Evolutionary conservation across 1,284 basidiomycete species (phyloP).

Genomic region (Naganishia albida): DNA sequence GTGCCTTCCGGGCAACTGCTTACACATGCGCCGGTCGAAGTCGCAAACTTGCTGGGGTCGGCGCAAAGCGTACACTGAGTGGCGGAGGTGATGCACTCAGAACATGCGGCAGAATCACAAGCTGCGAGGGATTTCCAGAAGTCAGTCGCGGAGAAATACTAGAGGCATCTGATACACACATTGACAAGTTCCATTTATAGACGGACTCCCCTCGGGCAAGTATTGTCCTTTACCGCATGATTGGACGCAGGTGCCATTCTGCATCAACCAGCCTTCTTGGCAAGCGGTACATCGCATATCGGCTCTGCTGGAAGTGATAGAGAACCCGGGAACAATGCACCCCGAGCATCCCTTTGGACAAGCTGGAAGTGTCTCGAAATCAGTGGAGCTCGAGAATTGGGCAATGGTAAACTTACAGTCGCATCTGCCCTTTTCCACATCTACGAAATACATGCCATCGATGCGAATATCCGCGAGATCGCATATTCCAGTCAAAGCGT

Average conservation of each 20-base stretch:
- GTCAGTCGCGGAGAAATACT: conserved; percentile 1
- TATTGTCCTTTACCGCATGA: conserved; percentile 48
- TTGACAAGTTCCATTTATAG: conserved; percentile 48
- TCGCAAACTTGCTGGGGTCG: conserved; percentile 37
- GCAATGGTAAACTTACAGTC: conserved; percentile 48
- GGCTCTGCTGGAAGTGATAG: conserved; percentile 37
- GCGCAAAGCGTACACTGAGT: conserved; percentile 49
- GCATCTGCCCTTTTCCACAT: conserved; percentile 49
- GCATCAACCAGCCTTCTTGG: conserved; percentile 53
- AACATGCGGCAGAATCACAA: conserved; percentile 50
- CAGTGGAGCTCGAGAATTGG: neutral
- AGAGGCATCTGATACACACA: conserved; percentile 41
- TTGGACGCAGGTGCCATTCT: conserved; percentile 46
- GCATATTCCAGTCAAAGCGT: conserved; percentile 49
- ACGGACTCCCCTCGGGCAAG: conserved; percentile 37
- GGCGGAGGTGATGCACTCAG: conserved; percentile 45
- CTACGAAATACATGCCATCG: conserved; percentile 48
- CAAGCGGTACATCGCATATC: conserved; percentile 49
- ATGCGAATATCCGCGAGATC: conserved; percentile 42
- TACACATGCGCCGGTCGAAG: conserved; percentile 49
- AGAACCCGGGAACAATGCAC: conserved; percentile 51
- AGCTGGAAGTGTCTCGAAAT: conserved; percentile 38
- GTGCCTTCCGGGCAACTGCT: conserved; percentile 48
- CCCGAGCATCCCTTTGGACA: conserved; percentile 52
- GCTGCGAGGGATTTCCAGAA: conserved; percentile 37